phyloP scores from a whole-genome alignment of 2,329 filamentous ascomycete genomes.

The Fusarium sambucinum region DNA sequence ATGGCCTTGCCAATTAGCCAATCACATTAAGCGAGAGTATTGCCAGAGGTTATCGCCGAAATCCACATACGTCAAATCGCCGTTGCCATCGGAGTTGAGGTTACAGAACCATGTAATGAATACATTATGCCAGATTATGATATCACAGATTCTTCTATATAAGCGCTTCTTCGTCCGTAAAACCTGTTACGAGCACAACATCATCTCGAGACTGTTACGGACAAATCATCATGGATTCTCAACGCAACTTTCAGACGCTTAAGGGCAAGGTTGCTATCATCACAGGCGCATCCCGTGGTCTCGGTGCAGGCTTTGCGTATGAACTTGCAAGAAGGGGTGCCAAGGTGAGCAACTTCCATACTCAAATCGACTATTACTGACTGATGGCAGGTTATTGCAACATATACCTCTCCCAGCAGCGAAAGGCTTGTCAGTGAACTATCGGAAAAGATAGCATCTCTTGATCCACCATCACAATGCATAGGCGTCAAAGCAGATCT shows the following conservation, averaged over 20 bases:
- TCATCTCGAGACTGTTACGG: not conserved
- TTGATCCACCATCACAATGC: slow-evolving; percentile 16
- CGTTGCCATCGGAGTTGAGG: not conserved
- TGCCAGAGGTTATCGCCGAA: slow-evolving; percentile 23
- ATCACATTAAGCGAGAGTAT: not conserved
- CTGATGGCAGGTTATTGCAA: slow-evolving; percentile 5
- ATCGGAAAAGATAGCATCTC: slow-evolving; percentile 11
- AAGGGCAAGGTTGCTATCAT: slow-evolving; percentile 32
- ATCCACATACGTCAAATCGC: slow-evolving; percentile 9
- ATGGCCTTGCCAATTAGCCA: not conserved
- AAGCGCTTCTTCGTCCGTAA: not conserved
- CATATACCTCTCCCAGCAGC: slow-evolving; percentile 30
- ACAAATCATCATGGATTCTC: slow-evolving; percentile 1
- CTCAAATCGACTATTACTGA: not conserved
- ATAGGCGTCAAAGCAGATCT: slow-evolving; percentile 23
- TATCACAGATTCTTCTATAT: not conserved
- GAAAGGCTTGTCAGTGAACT: slow-evolving; percentile 16
- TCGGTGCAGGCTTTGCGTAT: slow-evolving; percentile 27
- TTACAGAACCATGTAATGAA: too few relatives aligned
- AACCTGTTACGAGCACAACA: not conserved
- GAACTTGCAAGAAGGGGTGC: slow-evolving; percentile 33
- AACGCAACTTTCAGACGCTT: slow-evolving; percentile 19
- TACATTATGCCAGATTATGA: too few relatives aligned
- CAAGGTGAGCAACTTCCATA: not conserved
- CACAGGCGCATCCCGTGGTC: slow-evolving; percentile 32